phyloP scores from a whole-genome alignment of 371 early-diverging fungal genomes.

The Mucor racemosus region DNA sequence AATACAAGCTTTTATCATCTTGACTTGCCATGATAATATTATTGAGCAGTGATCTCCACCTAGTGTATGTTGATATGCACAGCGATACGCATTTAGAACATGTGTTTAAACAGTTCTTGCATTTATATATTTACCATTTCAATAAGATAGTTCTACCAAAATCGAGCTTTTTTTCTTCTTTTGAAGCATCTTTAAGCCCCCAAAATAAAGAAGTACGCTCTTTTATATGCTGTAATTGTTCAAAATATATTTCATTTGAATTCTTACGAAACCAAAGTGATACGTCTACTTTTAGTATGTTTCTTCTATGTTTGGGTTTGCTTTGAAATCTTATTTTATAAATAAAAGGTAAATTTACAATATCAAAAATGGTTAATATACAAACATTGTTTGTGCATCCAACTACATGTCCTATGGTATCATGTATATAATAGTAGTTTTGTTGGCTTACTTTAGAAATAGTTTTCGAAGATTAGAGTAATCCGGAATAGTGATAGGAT shows the following conservation, averaged over 20 bases:
- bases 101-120: background rate
- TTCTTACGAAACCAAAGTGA: conserved; percentile 30
- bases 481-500: background rate
- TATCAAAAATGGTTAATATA: conserved; percentile 13
- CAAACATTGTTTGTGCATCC: background rate
- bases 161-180: conserved; percentile 22
- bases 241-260: background rate
- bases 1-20: conserved; percentile 47
- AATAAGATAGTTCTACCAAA: conserved; percentile 25
- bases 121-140: conserved; percentile 23
- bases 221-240: background rate
- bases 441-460: conserved; percentile 3
- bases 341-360: background rate
- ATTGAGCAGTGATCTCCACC: conserved; percentile 46
- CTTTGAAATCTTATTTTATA: conserved; percentile 29
- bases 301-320: conserved; percentile 27
- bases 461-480: conserved; percentile 12
- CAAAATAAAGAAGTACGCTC: background rate
- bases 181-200: background rate
- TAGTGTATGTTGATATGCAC: background rate
- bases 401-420: background rate
- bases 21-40: conserved; percentile 33
- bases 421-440: no score
- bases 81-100: no score
- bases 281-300: conserved; percentile 21